A percentile compares a stretch with the other conserved stretches of the same genome.
phyloP scores from a whole-genome alignment of 2,329 filamentous ascomycete genomes.

The Trichoderma pleuroti region DNA sequence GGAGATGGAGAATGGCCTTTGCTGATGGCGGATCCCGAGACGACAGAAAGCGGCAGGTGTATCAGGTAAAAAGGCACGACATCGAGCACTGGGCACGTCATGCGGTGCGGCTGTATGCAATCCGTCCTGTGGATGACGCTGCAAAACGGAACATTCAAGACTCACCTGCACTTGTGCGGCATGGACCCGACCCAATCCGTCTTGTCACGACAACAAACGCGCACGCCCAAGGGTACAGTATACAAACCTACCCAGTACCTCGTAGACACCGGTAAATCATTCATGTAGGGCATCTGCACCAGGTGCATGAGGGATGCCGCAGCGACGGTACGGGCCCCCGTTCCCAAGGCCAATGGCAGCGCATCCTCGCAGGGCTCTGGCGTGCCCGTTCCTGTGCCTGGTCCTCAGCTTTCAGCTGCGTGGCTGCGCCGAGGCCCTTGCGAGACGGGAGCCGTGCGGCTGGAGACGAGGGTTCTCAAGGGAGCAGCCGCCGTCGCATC shows the following conservation, averaged over 20 bases:
- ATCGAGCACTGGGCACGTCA: background rate
- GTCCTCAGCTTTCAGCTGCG: slow-evolving; percentile 15
- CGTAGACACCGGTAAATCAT: background rate
- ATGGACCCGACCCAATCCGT: background rate
- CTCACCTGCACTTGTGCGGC: background rate
- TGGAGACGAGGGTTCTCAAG: slow-evolving; percentile 8
- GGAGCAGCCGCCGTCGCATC: slow-evolving; percentile 19
- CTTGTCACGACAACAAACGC: background rate
- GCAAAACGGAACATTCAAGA: background rate
- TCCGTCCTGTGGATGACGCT: background rate
- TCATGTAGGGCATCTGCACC: background rate
- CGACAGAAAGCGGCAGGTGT: slow-evolving; percentile 6
- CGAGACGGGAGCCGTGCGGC: background rate
- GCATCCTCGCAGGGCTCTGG: background rate
- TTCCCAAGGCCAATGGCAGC: background rate
- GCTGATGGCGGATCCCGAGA: background rate
- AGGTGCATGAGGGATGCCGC: background rate
- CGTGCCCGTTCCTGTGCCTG: background rate
- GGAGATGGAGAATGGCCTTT: background rate
- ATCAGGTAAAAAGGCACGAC: background rate
- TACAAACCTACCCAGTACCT: background rate
- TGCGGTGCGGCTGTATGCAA: background rate
- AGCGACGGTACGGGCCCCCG: background rate
- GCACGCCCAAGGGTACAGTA: background rate
- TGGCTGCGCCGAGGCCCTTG: slow-evolving; percentile 1